These are phyloP conservation scores for Ceratobasidium sp. DNA, from an alignment of 1,284 basidiomycete species.

Conservation along the genomic window DNA sequence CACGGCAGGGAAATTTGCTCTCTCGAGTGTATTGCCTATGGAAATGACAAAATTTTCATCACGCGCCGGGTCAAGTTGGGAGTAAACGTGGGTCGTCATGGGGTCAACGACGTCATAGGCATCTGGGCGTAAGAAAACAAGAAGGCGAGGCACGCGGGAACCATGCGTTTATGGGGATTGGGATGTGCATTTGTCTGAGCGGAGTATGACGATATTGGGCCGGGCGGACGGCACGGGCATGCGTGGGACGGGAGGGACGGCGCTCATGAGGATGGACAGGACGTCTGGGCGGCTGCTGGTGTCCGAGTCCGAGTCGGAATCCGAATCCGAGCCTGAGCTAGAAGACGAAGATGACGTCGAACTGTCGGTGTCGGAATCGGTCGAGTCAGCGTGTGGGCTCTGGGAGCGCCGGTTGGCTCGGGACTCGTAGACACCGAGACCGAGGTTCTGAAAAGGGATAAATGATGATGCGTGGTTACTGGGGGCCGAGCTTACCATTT, in stretches of 20 bases:
- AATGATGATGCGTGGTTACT: not conserved
- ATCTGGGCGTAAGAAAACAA: not conserved
- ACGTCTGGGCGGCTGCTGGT: slow-evolving; percentile 25
- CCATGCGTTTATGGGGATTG: not conserved
- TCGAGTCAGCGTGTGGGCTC: slow-evolving; percentile 1
- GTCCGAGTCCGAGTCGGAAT: slow-evolving; percentile 23
- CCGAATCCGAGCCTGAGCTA: slow-evolving; percentile 30
- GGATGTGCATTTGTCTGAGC: not conserved
- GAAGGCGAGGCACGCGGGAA: not conserved
- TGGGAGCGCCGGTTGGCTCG: slow-evolving; percentile 5
- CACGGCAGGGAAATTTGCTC: not conserved
- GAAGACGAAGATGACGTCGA: slow-evolving; percentile 8
- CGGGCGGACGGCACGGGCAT: not conserved
- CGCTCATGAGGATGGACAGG: slow-evolving; percentile 41
- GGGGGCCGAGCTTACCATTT: slow-evolving; percentile 14
- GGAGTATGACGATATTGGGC: slow-evolving; percentile 33
- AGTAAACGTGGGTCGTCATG: not conserved
- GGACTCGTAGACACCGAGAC: slow-evolving; percentile 40
- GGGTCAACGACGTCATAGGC: slow-evolving; percentile 21
- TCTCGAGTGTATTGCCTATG: not conserved
- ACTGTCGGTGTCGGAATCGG: slow-evolving; percentile 5
- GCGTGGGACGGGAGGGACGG: slow-evolving; percentile 39
- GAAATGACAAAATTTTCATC: slow-evolving; percentile 15
- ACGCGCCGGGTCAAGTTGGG: not conserved
- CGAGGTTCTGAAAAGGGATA: slow-evolving; percentile 19